Evolutionary conservation across 2,329 filamentous ascomycete genomes (phyloP).

Genomic region (Claviceps humidiphila): DNA sequence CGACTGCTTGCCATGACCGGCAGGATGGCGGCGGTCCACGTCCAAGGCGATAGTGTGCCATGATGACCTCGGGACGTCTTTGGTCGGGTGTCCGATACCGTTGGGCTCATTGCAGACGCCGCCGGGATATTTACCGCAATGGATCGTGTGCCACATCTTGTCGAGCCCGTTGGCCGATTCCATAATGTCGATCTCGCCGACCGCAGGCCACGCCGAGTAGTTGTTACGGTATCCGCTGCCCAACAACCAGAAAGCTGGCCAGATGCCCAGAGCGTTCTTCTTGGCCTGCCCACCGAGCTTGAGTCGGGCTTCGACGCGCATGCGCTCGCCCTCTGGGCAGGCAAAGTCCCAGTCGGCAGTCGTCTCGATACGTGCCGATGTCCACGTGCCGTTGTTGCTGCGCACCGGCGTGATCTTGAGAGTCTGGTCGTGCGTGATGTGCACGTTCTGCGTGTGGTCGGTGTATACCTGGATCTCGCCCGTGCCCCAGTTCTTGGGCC

Average conservation of each 20-base stretch:
- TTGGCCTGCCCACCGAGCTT: constrained; percentile 19
- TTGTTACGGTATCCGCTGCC: constrained; percentile 24
- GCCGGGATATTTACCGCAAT: constrained; percentile 26
- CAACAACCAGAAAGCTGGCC: constrained; percentile 34
- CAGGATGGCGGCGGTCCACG: constrained; percentile 15
- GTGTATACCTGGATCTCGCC: constrained; percentile 35
- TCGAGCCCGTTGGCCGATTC: constrained; percentile 27
- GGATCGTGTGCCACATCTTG: constrained; percentile 23
- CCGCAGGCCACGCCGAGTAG: constrained; percentile 26
- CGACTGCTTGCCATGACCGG: constrained; percentile 12
- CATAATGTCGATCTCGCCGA: constrained; percentile 32
- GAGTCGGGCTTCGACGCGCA: constrained; percentile 26
- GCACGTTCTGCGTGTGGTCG: constrained; percentile 23
- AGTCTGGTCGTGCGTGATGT: constrained; percentile 20
- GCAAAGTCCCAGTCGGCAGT: constrained; percentile 18
- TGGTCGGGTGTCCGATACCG: constrained; percentile 16
- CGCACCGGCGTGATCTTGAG: constrained; percentile 22
- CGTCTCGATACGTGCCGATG: constrained; percentile 31
- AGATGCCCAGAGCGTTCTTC: constrained; percentile 24
- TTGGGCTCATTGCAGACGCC: constrained; percentile 29
- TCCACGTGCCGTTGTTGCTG: constrained; percentile 24
- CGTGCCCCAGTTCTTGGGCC: constrained; percentile 34
- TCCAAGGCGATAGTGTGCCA: constrained; percentile 22
- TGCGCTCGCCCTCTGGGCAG: constrained; percentile 18
- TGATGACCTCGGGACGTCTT: constrained; percentile 13